Evolutionary conservation across 495 filamentous ascomycete genomes (phyloP).

Genomic region (Pyrenula massariospora): DNA sequence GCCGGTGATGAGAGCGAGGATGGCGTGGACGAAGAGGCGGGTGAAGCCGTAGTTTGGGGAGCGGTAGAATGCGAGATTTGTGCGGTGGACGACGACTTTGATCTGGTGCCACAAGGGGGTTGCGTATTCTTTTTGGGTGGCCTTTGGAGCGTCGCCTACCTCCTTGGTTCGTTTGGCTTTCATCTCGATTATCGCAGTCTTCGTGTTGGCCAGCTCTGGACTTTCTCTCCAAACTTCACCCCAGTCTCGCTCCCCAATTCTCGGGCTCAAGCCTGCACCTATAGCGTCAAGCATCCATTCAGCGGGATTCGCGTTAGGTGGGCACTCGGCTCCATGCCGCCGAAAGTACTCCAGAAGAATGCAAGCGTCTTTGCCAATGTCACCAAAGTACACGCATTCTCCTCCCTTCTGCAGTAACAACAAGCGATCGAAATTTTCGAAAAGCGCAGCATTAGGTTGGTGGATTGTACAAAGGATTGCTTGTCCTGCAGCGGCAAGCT

Average conservation of each 20-base stretch:
- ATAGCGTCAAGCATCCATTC: constrained; percentile 86
- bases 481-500: constrained; percentile 71
- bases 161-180: constrained; percentile 43
- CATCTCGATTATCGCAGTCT: constrained; percentile 54
- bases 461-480: constrained; percentile 90
- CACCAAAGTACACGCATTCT: constrained; percentile 54
- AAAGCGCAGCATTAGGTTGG: constrained; percentile 76
- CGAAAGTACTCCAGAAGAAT: constrained; percentile 39
- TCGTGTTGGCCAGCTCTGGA: constrained; percentile 54
- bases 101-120: constrained; percentile 64
- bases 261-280: constrained; percentile 62
- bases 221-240: constrained; percentile 65
- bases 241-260: constrained; percentile 68
- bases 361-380: constrained; percentile 44
- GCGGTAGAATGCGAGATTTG: constrained; percentile 59
- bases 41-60: constrained; percentile 69
- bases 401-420: constrained; percentile 55
- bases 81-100: constrained; percentile 50
- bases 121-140: constrained; percentile 55
- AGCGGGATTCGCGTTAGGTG: constrained; percentile 58
- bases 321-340: constrained; percentile 33
- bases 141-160: constrained; percentile 16
- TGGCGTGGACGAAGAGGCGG: constrained; percentile 63
- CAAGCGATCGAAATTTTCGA: constrained; percentile 67
- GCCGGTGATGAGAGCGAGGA: constrained; percentile 62